Evolutionary conservation across 768 basidiomycete genomes (phyloP).

Genomic region (Amanita rimosa): DNA sequence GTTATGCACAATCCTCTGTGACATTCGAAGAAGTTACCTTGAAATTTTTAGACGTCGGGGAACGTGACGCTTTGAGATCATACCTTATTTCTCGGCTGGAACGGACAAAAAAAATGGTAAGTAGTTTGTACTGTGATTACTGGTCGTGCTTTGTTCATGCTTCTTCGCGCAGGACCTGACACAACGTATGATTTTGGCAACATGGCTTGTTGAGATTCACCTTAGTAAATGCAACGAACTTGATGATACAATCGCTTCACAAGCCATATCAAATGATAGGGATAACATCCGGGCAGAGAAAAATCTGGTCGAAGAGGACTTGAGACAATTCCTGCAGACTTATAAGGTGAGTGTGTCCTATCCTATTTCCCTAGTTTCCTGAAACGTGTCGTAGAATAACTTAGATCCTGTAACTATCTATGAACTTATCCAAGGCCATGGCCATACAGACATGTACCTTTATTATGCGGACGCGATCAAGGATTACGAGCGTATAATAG

Average conservation of each 20-base stretch:
- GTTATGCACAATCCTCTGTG: constrained; percentile 81
- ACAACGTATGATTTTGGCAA: constrained; percentile 95
- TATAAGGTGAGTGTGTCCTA: constrained; percentile 57
- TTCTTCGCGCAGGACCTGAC: constrained; percentile 60
- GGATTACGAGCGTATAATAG: constrained; percentile 76
- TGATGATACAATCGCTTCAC: constrained; percentile 88
- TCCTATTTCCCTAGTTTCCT: neutral
- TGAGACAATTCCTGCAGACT: constrained; percentile 85
- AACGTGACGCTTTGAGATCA: constrained; percentile 82
- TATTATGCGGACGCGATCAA: constrained; percentile 78
- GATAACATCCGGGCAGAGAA: constrained; percentile 79
- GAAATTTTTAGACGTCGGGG: constrained; percentile 80
- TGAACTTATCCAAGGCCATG: constrained; percentile 89
- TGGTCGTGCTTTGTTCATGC: neutral
- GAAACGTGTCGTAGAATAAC: constrained; percentile 42
- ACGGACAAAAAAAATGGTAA: constrained; percentile 69
- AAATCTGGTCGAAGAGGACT: constrained; percentile 81
- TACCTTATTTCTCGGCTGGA: constrained; percentile 86
- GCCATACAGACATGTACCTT: constrained; percentile 85
- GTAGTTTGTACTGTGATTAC: constrained; percentile 13
- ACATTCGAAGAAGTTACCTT: constrained; percentile 88
- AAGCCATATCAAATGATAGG: constrained; percentile 68
- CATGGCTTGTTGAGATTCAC: constrained; percentile 97
- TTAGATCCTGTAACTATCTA: constrained; percentile 80
- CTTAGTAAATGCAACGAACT: constrained; percentile 94